Conservation (phyloP, 345 rosid species). For the Cardamine occulta region DNA sequence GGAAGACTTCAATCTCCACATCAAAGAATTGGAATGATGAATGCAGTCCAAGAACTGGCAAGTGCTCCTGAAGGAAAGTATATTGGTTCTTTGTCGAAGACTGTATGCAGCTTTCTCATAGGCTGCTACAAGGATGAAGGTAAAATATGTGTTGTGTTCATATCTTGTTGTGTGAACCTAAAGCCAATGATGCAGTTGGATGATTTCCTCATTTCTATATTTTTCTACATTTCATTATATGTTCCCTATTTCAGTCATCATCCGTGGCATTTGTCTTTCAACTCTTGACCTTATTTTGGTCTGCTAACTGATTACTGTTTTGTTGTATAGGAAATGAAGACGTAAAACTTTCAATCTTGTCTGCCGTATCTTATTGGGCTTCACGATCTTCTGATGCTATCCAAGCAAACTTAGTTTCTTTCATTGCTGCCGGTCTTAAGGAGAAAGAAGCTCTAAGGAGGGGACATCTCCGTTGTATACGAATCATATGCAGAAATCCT, state of each 20-base stretch:
- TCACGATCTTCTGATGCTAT: slow-evolving; percentile 66
- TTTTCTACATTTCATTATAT: slow-evolving; percentile 8
- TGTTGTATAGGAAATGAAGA: slow-evolving; percentile 80
- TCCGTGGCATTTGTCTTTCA: slow-evolving; percentile 13
- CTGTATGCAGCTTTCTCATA: slow-evolving; percentile 66
- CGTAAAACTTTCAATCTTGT: slow-evolving; percentile 76
- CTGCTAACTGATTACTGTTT: slow-evolving; percentile 18
- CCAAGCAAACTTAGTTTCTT: slow-evolving; percentile 71
- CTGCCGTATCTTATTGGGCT: slow-evolving; percentile 78
- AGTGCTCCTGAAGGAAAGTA: slow-evolving; percentile 85
- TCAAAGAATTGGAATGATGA: slow-evolving; percentile 91
- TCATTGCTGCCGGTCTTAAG: slow-evolving; percentile 80
- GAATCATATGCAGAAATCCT: slow-evolving; percentile 63
- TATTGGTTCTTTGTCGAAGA: slow-evolving; percentile 59
- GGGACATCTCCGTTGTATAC: slow-evolving; percentile 86
- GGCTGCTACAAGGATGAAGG: slow-evolving; percentile 88
- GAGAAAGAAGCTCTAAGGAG: slow-evolving; percentile 91
- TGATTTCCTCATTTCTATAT: slow-evolving; percentile 10
- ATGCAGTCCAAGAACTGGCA: slow-evolving; percentile 78
- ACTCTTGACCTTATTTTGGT: slow-evolving; percentile 13
- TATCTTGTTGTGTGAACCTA: not conserved
- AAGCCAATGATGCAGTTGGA: not conserved
- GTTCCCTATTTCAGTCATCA: not conserved
- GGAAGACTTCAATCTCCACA: slow-evolving; percentile 89
- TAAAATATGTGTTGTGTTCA: slow-evolving; percentile 37